phyloP scores from a whole-genome alignment of 2,329 filamentous ascomycete species.

The Bimuria novae-zelandiae region DNA sequence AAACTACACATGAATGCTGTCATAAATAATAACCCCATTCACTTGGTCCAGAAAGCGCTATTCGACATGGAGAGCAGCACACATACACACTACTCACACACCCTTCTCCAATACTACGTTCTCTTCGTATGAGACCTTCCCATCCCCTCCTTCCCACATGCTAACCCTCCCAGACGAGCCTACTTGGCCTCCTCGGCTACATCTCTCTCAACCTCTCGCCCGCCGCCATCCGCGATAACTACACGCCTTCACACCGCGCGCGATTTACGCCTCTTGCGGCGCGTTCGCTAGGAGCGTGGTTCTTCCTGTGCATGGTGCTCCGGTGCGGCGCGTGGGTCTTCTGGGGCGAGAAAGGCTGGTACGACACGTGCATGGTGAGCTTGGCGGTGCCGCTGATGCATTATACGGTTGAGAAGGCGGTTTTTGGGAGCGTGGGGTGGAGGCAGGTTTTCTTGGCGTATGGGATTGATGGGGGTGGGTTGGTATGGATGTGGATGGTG shows the following conservation, averaged over 20 bases:
- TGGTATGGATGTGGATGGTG: background rate
- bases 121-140: background rate
- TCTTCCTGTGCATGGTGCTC: background rate
- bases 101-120: background rate
- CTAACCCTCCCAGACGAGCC: background rate
- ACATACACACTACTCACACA: no score
- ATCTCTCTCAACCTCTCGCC: background rate
- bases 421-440: background rate
- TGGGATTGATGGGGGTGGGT: background rate
- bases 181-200: background rate
- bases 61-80: no score
- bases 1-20: no score
- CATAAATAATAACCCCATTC: no score
- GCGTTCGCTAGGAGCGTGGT: background rate
- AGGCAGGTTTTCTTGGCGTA: background rate
- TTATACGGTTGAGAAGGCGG: background rate
- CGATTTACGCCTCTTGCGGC: background rate
- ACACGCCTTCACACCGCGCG: background rate
- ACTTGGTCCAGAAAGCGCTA: no score
- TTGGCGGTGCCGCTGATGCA: background rate
- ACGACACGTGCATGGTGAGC: slow-evolving; percentile 3
- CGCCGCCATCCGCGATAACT: background rate
- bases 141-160: background rate
- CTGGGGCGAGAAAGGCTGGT: slow-evolving; percentile 1
- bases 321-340: background rate